phyloP scores from a whole-genome alignment of 2,329 filamentous ascomycete species.

The Leptographium flavum region DNA sequence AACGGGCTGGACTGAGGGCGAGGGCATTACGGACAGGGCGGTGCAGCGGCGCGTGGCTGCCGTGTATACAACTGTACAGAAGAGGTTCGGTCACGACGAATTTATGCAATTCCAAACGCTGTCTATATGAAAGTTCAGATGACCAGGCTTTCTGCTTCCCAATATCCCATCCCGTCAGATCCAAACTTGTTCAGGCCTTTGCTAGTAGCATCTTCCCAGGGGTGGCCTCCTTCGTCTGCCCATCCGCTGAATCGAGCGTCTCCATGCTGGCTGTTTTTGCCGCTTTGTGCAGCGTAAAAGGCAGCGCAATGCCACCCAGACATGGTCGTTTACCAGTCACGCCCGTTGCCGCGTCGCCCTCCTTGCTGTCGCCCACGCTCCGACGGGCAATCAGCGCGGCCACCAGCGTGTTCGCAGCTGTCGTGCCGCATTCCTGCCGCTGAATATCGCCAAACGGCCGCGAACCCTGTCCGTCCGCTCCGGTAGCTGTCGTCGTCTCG shows the following conservation, averaged over 20 bases:
- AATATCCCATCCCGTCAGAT: not conserved
- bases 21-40: not conserved
- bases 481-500: conserved; percentile 20
- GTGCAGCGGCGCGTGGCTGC: not conserved
- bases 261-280: conserved; percentile 56
- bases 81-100: not conserved
- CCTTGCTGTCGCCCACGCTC: conserved; percentile 5
- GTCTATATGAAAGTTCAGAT: too few relatives aligned
- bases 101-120: not conserved
- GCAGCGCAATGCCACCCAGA: conserved; percentile 55
- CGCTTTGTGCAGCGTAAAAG: conserved; percentile 53
- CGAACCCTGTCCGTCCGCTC: conserved; percentile 28
- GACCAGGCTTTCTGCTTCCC: not conserved
- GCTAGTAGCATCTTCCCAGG: too few relatives aligned
- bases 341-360: conserved; percentile 29
- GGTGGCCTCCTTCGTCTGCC: not conserved
- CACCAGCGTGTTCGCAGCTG: conserved; percentile 26
- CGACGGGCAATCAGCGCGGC: conserved; percentile 26
- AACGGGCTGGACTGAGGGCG: conserved; percentile 42
- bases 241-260: conserved; percentile 46
- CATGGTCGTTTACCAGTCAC: conserved; percentile 49
- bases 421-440: conserved; percentile 21
- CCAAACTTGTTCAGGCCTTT: not conserved
- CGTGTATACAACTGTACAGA: conserved; percentile 1
- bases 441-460: conserved; percentile 26